These are phyloP conservation scores for Aspergillus coremiiformis DNA, from an alignment of 495 filamentous ascomycete species.

Conservation along the genomic window DNA sequence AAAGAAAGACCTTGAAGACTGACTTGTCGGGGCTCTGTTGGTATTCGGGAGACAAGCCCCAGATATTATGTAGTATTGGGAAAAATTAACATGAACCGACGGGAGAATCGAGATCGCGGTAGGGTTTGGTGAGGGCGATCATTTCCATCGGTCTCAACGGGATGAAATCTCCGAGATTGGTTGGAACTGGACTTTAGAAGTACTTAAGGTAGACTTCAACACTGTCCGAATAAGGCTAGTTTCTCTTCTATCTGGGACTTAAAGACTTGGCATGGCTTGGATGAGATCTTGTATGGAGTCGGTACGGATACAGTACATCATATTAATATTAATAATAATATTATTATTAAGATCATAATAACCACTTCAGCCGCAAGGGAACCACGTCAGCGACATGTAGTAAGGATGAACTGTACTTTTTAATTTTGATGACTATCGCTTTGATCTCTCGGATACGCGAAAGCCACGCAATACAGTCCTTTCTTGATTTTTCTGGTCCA, in stretches of 20 bases:
- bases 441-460: neutral
- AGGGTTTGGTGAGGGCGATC: slow-evolving; percentile 16
- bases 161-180: neutral
- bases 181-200: neutral
- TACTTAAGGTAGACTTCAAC: slow-evolving; percentile 15
- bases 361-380: neutral
- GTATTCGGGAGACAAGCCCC: slow-evolving; percentile 36
- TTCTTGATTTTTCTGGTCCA: too few species aligned
- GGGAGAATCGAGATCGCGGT: neutral
- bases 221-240: slow-evolving; percentile 8
- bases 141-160: slow-evolving; percentile 15
- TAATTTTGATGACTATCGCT: neutral
- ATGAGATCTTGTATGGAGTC: neutral
- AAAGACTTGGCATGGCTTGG: neutral
- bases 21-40: neutral
- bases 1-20: neutral
- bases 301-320: too few species aligned
- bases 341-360: too few species aligned
- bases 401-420: neutral
- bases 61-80: slow-evolving; percentile 4
- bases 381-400: neutral
- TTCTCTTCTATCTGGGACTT: neutral
- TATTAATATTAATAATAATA: too few species aligned
- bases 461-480: too few species aligned
- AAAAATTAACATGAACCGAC: neutral